A percentile compares a stretch with the other conserved stretches of the same genome.
phyloP scores from a whole-genome alignment of 176 grass and related monocot genomes.

The Lolium rigidum region DNA sequence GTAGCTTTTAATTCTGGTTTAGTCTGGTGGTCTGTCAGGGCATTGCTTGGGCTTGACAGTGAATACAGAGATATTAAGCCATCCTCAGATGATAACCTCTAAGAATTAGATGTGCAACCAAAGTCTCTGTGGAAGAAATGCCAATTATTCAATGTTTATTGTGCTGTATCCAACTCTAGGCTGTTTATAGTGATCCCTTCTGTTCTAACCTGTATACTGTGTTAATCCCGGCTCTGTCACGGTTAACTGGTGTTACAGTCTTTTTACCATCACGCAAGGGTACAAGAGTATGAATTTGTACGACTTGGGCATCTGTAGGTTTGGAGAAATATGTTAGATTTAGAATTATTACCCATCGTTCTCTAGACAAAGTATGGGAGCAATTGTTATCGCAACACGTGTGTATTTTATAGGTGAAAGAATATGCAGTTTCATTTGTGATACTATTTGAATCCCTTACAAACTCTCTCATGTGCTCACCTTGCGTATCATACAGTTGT shows the following conservation, averaged over 20 bases:
- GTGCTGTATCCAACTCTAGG: not conserved
- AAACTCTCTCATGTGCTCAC: not conserved
- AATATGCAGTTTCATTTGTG: not conserved
- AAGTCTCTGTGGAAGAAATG: conserved; percentile 11
- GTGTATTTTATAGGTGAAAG: not conserved
- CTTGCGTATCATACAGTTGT: conserved; percentile 2
- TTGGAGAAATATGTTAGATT: conserved; percentile 15
- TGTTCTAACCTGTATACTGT: not conserved
- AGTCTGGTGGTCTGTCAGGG: not conserved
- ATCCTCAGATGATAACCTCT: not conserved
- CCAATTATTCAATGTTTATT: conserved; percentile 13
- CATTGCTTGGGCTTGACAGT: not conserved
- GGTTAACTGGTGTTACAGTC: conserved; percentile 1
- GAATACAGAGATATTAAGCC: not conserved
- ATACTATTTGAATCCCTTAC: not conserved
- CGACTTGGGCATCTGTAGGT: not conserved
- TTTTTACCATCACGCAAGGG: conserved; percentile 7
- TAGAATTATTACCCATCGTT: not conserved
- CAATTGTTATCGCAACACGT: not conserved
- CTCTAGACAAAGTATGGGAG: not conserved
- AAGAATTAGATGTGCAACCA: not conserved
- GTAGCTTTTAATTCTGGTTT: not conserved
- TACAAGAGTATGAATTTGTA: not conserved
- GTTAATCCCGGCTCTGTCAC: not conserved
- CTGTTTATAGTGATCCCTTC: not conserved